Conservation (phyloP, 345 rosid genomes). For the Eucalyptus virginea region DNA sequence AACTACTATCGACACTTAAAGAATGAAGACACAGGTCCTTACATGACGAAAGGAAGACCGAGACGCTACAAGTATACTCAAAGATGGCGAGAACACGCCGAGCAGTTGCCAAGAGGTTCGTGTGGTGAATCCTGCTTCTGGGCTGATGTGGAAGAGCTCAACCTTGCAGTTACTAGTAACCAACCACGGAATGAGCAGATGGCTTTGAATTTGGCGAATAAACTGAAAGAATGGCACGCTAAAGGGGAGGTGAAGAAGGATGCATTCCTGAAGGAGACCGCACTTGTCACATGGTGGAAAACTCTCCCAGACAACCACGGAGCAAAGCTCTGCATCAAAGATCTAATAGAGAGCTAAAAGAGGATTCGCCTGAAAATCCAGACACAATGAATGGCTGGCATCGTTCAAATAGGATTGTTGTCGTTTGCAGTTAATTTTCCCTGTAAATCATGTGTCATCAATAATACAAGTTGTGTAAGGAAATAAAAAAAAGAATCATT, state of each 20-base stretch:
- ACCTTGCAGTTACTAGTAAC: not conserved
- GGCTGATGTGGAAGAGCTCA: conserved; percentile 80
- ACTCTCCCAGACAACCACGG: not conserved
- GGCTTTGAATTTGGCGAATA: not conserved
- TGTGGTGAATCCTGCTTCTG: conserved; percentile 49
- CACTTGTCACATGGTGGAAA: not conserved
- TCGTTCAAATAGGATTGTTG: not conserved
- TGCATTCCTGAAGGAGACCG: not conserved
- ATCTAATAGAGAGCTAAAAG: not conserved
- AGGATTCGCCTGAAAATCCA: not conserved
- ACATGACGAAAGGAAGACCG: conserved; percentile 53
- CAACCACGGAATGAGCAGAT: not conserved
- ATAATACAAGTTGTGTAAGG: not conserved
- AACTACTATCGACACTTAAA: conserved; percentile 68
- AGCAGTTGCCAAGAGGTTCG: not conserved
- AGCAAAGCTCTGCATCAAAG: not conserved
- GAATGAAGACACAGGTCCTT: conserved; percentile 81
- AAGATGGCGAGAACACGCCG: conserved; percentile 43
- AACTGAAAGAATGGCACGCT: not conserved
- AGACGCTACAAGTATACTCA: conserved; percentile 52
- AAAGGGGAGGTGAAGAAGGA: not conserved
- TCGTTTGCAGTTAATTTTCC: not conserved
- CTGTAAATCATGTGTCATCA: not conserved
- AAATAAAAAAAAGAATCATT: not conserved
- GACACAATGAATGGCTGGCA: not conserved